Evolutionary conservation across 1,139 yeast species (phyloP).

Genomic region (Saccharomyces hybrid): DNA sequence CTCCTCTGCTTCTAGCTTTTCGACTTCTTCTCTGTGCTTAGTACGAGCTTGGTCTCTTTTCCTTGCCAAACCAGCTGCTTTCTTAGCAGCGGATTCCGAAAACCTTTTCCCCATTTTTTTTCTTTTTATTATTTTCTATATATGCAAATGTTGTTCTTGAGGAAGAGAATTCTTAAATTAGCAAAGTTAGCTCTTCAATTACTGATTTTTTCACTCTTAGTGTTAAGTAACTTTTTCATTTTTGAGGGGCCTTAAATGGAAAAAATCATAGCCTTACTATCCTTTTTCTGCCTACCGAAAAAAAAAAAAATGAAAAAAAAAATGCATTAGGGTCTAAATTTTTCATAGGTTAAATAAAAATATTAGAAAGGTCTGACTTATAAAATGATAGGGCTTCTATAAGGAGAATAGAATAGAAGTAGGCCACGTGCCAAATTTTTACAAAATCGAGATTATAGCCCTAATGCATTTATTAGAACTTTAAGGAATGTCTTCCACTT

Average conservation of each 20-base stretch:
- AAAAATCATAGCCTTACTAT: neutral
- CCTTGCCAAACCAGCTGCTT: conserved; percentile 30
- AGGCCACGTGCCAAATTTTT: neutral
- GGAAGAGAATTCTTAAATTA: too few species aligned
- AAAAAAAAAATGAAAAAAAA: neutral
- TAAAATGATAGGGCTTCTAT: neutral
- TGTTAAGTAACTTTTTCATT: neutral
- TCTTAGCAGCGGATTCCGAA: conserved; percentile 31
- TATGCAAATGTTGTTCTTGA: neutral
- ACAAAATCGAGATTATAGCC: neutral
- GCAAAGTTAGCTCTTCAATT: too few species aligned
- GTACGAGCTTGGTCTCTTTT: conserved; percentile 28
- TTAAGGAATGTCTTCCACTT: neutral
- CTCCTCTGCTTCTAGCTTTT: conserved; percentile 24
- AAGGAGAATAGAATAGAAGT: neutral
- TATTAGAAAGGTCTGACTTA: too few species aligned
- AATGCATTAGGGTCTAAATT: neutral
- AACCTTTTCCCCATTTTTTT: conserved; percentile 31
- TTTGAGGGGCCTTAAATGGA: neutral
- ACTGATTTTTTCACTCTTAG: too few species aligned
- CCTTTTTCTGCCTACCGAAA: too few species aligned
- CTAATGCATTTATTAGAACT: neutral
- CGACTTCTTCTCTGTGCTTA: conserved; percentile 22
- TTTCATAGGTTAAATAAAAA: neutral
- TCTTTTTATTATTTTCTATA: neutral